Conservation (phyloP, 805 yeast genomes). For the Yarrowia divulgata region DNA sequence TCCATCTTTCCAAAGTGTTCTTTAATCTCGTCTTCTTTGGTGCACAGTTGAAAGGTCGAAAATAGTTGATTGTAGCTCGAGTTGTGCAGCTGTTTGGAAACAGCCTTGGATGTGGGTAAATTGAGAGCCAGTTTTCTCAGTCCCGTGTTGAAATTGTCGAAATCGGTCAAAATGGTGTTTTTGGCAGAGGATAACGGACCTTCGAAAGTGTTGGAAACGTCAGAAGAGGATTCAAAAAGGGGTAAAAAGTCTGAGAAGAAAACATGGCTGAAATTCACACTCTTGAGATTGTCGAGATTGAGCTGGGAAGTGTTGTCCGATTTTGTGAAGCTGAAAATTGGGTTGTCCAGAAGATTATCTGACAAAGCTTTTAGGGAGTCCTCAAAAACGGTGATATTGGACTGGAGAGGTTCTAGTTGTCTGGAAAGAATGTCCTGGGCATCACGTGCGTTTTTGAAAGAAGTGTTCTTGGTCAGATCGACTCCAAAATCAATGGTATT, state of each 20-base stretch:
- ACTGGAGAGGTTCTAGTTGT: conserved; percentile 1
- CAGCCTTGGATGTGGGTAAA: not conserved
- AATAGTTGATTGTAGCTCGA: conserved; percentile 17
- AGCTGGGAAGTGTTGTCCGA: not conserved
- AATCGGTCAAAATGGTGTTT: not conserved
- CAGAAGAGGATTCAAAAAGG: not conserved
- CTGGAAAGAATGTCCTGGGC: not conserved
- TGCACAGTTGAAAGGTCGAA: conserved; percentile 1
- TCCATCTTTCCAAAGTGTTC: conserved; percentile 3
- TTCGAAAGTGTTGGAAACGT: not conserved
- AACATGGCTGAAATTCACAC: not conserved
- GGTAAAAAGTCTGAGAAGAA: conserved; percentile 9
- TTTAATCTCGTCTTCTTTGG: conserved; percentile 19
- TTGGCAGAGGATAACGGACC: conserved; percentile 5
- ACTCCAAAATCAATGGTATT: conserved; percentile 19
- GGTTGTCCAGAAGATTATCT: not conserved
- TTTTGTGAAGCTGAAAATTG: conserved; percentile 8
- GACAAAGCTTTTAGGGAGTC: not conserved
- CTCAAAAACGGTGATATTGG: conserved; percentile 5
- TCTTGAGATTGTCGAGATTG: not conserved
- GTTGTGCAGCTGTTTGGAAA: not conserved
- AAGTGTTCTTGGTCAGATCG: not conserved
- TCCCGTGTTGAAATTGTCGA: conserved; percentile 8
- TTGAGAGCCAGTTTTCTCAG: conserved; percentile 4
- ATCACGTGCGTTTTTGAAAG: not conserved